These are phyloP conservation scores for Nemania sp. DNA, from an alignment of 2,329 filamentous ascomycete genomes.

Conservation along the genomic window DNA sequence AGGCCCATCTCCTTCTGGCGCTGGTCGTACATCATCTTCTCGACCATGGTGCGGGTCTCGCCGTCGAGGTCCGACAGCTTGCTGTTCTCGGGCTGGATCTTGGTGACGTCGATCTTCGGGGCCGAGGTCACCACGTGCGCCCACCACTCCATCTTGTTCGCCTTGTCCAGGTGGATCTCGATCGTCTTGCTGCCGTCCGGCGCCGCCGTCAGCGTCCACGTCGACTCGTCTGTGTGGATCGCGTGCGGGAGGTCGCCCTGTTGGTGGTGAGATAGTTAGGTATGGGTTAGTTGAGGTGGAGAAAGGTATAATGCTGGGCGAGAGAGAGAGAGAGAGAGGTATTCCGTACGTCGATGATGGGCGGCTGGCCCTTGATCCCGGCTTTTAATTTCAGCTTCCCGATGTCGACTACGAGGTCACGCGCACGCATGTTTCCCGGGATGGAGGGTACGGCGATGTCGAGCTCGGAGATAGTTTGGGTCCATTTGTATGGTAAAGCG, in stretches of 20 bases:
- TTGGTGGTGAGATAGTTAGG: not conserved
- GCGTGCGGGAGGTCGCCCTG: slow-evolving; percentile 84
- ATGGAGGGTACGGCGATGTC: slow-evolving; percentile 74
- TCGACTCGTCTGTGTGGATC: slow-evolving; percentile 82
- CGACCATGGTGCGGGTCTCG: slow-evolving; percentile 93
- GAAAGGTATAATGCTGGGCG: too few species aligned
- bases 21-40: slow-evolving; percentile 99
- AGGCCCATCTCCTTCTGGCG: slow-evolving; percentile 90
- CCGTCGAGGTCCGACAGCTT: slow-evolving; percentile 92
- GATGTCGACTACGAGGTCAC: slow-evolving; percentile 81
- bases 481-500: slow-evolving; percentile 95
- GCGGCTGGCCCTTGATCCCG: slow-evolving; percentile 84
- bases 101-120: slow-evolving; percentile 90
- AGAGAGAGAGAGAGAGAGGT: not conserved
- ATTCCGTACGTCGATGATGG: slow-evolving; percentile 73
- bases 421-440: slow-evolving; percentile 80
- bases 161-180: slow-evolving; percentile 88
- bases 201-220: slow-evolving; percentile 84
- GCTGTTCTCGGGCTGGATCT: slow-evolving; percentile 91
- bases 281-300: slow-evolving; percentile 3
- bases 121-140: slow-evolving; percentile 83
- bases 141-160: slow-evolving; percentile 99
- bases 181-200: slow-evolving; percentile 69
- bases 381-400: slow-evolving; percentile 78
- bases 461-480: slow-evolving; percentile 85